Evolutionary conservation across 1,284 basidiomycete species (phyloP), one percentile per base, ranked within the genome.

Genomic region (Apiotrichum mycotoxinovorans): DNA sequence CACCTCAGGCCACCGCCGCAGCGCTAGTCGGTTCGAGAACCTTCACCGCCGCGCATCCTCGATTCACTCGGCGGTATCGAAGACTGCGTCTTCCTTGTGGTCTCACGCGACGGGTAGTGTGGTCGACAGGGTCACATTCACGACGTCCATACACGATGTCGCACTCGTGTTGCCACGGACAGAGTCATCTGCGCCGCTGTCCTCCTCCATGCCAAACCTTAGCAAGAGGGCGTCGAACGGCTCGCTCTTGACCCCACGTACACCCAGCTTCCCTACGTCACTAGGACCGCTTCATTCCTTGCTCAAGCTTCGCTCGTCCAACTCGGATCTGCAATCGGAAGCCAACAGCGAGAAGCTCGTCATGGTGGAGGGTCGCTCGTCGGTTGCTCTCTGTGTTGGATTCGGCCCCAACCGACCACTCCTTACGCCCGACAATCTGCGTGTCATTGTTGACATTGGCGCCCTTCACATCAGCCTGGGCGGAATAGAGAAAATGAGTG

Each of bases 391-490:
- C 2, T 61, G 58, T 23, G 42, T 74, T 11, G 69, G 70, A 1
- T 74, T 75, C 50, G 72, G 71, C 0, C 68, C 72, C 9, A 66
- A 67, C 35, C 67, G 67, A 25, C 64, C 68, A 1, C 35, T 72
- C 25, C 52, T 71, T 8, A 65, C 67, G 0, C 68, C 71, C 45
- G 69, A 73, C 49, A 75, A 72, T 17, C 56, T 74, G n/a, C 60
- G 61, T 4, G 52, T 60, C 3, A 46, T 45, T 7, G 23, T 70
- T 9, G 51, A 68, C 3, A 30, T 74, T 2, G 70, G 66, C 11
- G 58, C 62, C 4, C 41, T 74, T 9, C 46, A 55, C 5, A 64
- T 60, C 14, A 63, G 56, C 11, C 35, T 72, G 0, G 69, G 58
- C 12, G 70, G 65, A 0, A 18, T 68, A 5, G 68, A 71, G 15